phyloP scores from a whole-genome alignment of 306 rosid species.

The Hippophae tibetana region DNA sequence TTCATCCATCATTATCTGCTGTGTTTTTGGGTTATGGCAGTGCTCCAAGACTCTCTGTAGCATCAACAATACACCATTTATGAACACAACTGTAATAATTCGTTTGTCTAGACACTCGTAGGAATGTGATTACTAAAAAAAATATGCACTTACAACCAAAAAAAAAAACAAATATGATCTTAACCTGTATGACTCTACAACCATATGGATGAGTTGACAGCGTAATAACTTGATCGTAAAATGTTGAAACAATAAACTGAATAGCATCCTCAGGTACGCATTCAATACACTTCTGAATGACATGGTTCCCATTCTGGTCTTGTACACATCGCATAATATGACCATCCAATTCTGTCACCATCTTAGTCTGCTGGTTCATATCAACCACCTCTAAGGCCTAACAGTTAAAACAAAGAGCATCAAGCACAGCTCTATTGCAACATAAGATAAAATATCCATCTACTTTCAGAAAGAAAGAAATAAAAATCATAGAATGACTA shows the following conservation, averaged over 20 bases:
- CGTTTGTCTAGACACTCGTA: neutral
- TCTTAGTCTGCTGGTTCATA: conserved; percentile 72
- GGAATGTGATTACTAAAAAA: neutral
- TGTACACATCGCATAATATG: conserved; percentile 92
- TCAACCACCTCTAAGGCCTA: conserved; percentile 95
- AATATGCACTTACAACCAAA: neutral
- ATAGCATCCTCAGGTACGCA: conserved; percentile 85
- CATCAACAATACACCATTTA: neutral
- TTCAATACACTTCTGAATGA: conserved; percentile 93
- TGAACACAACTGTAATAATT: neutral
- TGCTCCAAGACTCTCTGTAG: conserved; percentile 90
- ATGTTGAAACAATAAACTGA: conserved; percentile 71
- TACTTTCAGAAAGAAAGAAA: neutral
- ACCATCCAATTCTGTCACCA: conserved; percentile 89
- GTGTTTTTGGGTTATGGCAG: conserved; percentile 58
- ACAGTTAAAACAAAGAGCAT: conserved; percentile 2
- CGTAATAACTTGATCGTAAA: conserved; percentile 82
- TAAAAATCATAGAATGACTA: no score
- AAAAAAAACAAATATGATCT: conserved; percentile 1
- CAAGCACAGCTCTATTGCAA: neutral
- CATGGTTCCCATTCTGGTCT: conserved; percentile 98
- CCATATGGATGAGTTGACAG: conserved; percentile 98
- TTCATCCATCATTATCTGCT: conserved; percentile 82
- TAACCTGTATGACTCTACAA: conserved; percentile 90
- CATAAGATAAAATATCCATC: neutral